phyloP scores from a whole-genome alignment of 1,284 basidiomycete species.

The Ceratobasidium sp. region DNA sequence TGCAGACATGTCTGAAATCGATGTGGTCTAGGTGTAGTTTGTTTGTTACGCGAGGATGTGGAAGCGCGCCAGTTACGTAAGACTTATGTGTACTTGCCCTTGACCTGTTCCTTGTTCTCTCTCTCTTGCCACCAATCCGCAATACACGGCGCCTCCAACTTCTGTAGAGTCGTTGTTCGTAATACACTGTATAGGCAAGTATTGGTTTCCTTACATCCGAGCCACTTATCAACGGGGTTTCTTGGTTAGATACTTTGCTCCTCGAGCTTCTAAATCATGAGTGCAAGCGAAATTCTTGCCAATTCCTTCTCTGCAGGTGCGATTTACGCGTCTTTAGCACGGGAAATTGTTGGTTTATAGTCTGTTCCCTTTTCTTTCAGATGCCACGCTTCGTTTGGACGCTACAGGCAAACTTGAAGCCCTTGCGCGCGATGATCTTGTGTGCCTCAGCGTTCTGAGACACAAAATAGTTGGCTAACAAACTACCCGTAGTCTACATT shows the following conservation, averaged over 20 bases:
- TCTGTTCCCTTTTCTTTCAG: constrained; percentile 60
- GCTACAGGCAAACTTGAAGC: constrained; percentile 89
- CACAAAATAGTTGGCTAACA: constrained; percentile 47
- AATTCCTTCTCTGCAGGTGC: constrained; percentile 90
- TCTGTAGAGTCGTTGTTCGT: constrained; percentile 28
- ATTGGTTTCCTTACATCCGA: not conserved
- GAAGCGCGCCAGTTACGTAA: constrained; percentile 40
- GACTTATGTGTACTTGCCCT: constrained; percentile 45
- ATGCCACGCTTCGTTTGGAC: constrained; percentile 86
- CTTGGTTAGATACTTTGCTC: constrained; percentile 26
- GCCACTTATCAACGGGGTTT: constrained; percentile 15
- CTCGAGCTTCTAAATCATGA: constrained; percentile 68
- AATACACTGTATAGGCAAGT: constrained; percentile 25
- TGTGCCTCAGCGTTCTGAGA: constrained; percentile 58
- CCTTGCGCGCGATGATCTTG: constrained; percentile 87
- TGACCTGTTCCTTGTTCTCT: constrained; percentile 46
- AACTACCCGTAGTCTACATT: constrained; percentile 64
- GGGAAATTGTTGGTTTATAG: constrained; percentile 51
- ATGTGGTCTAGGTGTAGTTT: constrained; percentile 28
- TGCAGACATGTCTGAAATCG: constrained; percentile 22
- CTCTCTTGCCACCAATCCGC: constrained; percentile 38
- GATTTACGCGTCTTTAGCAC: constrained; percentile 57
- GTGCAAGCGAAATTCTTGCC: constrained; percentile 87
- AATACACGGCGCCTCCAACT: constrained; percentile 15
- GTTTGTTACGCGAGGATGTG: constrained; percentile 10